Percentiles rank a stretch among this genome's conserved stretches.
Evolutionary conservation across 2,329 filamentous ascomycete genomes (phyloP).

Genomic region (Daldinia eschscholtzii): DNA sequence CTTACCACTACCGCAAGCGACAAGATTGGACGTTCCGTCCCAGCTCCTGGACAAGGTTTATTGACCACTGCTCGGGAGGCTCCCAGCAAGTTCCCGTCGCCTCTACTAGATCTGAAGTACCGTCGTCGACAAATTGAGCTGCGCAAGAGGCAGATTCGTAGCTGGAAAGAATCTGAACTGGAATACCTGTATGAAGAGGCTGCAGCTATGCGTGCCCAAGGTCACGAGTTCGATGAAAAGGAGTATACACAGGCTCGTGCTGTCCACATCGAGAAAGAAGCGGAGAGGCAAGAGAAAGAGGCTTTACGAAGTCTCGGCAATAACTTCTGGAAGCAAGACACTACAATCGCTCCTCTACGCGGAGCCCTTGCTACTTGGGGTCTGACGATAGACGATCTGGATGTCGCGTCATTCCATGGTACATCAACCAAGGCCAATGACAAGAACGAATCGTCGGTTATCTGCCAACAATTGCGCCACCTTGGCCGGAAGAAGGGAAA

Average conservation of each 20-base stretch:
- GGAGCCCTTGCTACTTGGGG: conserved; percentile 98
- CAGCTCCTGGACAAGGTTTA: conserved; percentile 95
- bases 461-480: conserved; percentile 95
- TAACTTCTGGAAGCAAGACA: conserved; percentile 98
- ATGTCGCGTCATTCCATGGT: conserved; percentile 97
- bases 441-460: conserved; percentile 98
- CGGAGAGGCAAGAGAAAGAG: conserved; percentile 90
- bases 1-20: conserved; percentile 96
- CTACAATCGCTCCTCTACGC: conserved; percentile 92
- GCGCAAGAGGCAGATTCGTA: conserved; percentile 92
- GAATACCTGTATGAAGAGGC: conserved; percentile 94
- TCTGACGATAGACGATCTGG: conserved; percentile 95
- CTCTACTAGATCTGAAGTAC: conserved; percentile 97
- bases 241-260: conserved; percentile 90
- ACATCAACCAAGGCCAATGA: conserved; percentile 99
- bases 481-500: conserved; percentile 97
- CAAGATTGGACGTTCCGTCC: conserved; percentile 98
- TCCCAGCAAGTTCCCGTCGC: conserved; percentile 91
- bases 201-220: conserved; percentile 87
- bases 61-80: conserved; percentile 94
- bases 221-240: conserved; percentile 80
- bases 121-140: conserved; percentile 94
- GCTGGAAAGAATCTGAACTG: conserved; percentile 95
- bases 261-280: conserved; percentile 88
- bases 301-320: conserved; percentile 94